Evolutionary conservation across 2,329 filamentous ascomycete species (phyloP).

Genomic region (Aaosphaeria pasadenensis): DNA sequence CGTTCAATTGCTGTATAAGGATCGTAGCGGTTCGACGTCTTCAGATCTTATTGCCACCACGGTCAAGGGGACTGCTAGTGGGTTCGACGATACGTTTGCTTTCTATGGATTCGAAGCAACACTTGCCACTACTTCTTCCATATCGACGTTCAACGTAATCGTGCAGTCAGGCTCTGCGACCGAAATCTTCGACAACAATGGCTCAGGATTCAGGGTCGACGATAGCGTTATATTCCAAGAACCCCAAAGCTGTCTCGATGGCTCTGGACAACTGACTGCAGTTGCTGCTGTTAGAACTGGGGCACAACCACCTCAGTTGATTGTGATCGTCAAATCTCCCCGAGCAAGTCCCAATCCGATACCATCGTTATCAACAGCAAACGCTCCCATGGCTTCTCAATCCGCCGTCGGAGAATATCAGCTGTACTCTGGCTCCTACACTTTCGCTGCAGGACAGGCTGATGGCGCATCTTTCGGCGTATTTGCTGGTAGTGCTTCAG

Average conservation of each 20-base stretch:
- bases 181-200: conserved; percentile 52
- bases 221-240: conserved; percentile 56
- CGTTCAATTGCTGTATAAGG: conserved; percentile 55
- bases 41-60: conserved; percentile 47
- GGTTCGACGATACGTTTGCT: conserved; percentile 61
- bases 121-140: conserved; percentile 57
- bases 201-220: conserved; percentile 52
- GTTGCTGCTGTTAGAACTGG: conserved; percentile 22
- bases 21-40: conserved; percentile 49
- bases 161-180: conserved; percentile 41
- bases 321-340: conserved; percentile 19
- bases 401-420: conserved; percentile 21
- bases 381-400: conserved; percentile 20
- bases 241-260: conserved; percentile 54
- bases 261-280: conserved; percentile 15
- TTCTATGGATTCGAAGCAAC: conserved; percentile 35
- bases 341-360: conserved; percentile 16
- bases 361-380: conserved; percentile 19
- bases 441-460: conserved; percentile 11
- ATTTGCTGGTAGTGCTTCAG: conserved; percentile 13
- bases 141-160: conserved; percentile 60
- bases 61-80: conserved; percentile 49
- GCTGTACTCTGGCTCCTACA: conserved; percentile 21
- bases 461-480: conserved; percentile 18
- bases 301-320: conserved; percentile 10